Evolutionary conservation across 768 basidiomycete genomes (phyloP).

Genomic region (Pluteus cervinus): DNA sequence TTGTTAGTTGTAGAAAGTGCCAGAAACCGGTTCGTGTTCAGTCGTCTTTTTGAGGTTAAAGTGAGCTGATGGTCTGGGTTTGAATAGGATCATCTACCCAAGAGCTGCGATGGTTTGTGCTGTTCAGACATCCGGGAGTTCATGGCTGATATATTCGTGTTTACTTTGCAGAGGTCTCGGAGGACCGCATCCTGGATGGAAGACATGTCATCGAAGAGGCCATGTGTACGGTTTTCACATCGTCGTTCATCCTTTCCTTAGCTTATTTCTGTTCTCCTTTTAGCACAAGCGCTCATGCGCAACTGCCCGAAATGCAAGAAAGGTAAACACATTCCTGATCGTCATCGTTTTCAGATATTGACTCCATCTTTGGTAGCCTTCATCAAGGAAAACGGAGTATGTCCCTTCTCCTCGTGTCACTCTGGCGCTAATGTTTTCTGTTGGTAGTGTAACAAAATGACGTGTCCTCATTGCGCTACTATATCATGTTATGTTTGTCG

Average conservation of each 20-base stretch:
- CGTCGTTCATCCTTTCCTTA: not conserved
- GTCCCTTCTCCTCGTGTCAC: conserved; percentile 14
- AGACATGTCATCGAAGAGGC: conserved; percentile 85
- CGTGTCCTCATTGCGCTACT: conserved; percentile 64
- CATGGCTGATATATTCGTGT: not conserved
- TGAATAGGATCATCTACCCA: conserved; percentile 74
- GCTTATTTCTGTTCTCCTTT: conserved; percentile 5
- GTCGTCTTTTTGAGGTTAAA: not conserved
- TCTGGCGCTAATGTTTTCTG: conserved; percentile 6
- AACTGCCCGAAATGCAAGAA: conserved; percentile 85
- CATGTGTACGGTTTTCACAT: conserved; percentile 57
- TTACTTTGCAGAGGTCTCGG: conserved; percentile 53
- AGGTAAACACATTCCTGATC: conserved; percentile 30
- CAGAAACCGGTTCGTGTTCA: conserved; percentile 53
- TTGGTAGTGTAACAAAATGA: conserved; percentile 87
- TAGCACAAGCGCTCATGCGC: conserved; percentile 78
- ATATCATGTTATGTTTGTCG: conserved; percentile 85
- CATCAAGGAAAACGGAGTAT: conserved; percentile 72
- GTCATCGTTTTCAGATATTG: conserved; percentile 1
- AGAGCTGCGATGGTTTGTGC: conserved; percentile 62
- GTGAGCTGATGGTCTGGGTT: not conserved
- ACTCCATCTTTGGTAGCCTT: conserved; percentile 44
- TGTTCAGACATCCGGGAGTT: not conserved
- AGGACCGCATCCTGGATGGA: conserved; percentile 68
- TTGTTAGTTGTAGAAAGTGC: conserved; percentile 75